Evolutionary conservation across 208 protist genomes (phyloP), one percentile per base, ranked within the genome.

Genomic region (Leishmania guyanensis): DNA sequence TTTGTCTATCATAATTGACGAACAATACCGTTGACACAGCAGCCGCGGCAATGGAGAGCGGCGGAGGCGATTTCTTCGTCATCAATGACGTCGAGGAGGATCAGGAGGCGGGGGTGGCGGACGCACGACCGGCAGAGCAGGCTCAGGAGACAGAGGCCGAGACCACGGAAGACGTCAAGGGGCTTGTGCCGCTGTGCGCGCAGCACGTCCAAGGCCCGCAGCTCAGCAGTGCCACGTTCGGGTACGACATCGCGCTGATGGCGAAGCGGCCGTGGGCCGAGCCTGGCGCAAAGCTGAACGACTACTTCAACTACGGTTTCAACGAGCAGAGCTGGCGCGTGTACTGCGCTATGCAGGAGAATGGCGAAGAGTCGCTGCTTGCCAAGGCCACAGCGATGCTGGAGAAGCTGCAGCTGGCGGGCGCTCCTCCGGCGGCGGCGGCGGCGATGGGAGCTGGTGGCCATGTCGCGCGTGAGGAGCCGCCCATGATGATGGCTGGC

Each of bases 261-360:
- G 76, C 88, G 70, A 86, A 90, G 68, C 88, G 92, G 29, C 94
- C 94, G 22, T 97, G 94, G 93, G 83, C 87, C 16, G 88, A 93
- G 58, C 94, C 94, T 2, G 92, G 82, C 0, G 94, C 88, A n/a
- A 96, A 96, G 83, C 64, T 89, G 46, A 90, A 76, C 78, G 95
- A 98, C 72, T 98, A 97, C 90, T 98, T 98, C 84, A 98, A 98
- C 88, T 98, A 97, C 82, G 95, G 95, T 39, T 98, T 98, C 80
- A 94, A 97, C 74, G 93, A 97, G 78, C 84, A 79, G 33, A 98
- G 90, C 73, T 98, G 95, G 95, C 82, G 93, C 29, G 69, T 94
- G 66, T 97, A 98, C 87, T 96, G 94, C 66, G 86, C 86, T 6
- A 91, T 95, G 90, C 94, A 97, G 86, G 70, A 76, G 9, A 81